Conservation (phyloP, 1,284 basidiomycete species). For the Microbotryomycetes sp. region DNA sequence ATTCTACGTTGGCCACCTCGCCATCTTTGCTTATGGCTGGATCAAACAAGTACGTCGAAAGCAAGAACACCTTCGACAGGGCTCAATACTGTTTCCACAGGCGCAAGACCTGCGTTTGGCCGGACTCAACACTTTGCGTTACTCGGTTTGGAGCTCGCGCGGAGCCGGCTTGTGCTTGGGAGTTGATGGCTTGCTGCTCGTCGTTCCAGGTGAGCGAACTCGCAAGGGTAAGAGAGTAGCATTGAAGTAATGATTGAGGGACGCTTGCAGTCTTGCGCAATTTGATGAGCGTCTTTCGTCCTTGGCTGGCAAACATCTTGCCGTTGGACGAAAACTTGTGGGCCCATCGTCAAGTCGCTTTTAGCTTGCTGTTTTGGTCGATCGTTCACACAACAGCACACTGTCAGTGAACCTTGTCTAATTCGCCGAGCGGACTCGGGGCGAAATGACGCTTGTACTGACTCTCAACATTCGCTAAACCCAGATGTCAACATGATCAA, state of each 20-base stretch:
- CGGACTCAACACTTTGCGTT: slow-evolving; percentile 66
- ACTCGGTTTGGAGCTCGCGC: slow-evolving; percentile 76
- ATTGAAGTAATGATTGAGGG: neutral
- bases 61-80: neutral
- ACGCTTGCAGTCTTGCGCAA: slow-evolving; percentile 59
- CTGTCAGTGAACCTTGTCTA: too few species aligned
- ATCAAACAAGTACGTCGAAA: slow-evolving; percentile 20
- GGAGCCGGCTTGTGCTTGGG: slow-evolving; percentile 80
- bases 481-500: slow-evolving; percentile 81
- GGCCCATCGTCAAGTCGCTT: slow-evolving; percentile 87
- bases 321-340: slow-evolving; percentile 78
- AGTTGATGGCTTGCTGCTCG: slow-evolving; percentile 70
- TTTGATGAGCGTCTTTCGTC: slow-evolving; percentile 68
- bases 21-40: slow-evolving; percentile 33
- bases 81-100: neutral
- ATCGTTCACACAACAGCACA: slow-evolving; percentile 77
- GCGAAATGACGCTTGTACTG: neutral
- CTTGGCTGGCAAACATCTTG: slow-evolving; percentile 58
- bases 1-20: slow-evolving; percentile 34
- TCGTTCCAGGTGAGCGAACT: slow-evolving; percentile 55
- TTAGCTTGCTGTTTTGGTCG: slow-evolving; percentile 70
- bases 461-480: too few species aligned
- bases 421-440: too few species aligned
- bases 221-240: neutral
- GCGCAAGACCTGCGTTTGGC: slow-evolving; percentile 46